Percentiles rank a stretch among this genome's conserved stretches.
These are phyloP conservation scores for Coffea canephora DNA, from an alignment of 257 asterid species.

Conservation along the genomic window DNA sequence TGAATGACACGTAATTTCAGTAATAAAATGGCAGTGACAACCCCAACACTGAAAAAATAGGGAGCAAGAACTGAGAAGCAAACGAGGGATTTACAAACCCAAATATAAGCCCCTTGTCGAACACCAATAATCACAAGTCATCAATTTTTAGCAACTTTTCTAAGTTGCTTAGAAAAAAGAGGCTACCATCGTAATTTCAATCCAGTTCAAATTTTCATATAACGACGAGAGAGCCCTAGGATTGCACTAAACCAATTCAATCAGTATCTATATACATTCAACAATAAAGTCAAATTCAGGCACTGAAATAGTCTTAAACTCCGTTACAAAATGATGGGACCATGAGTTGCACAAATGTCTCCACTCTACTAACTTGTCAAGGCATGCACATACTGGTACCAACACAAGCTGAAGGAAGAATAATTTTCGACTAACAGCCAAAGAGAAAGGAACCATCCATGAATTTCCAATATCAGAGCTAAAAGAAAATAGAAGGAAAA, in stretches of 20 bases:
- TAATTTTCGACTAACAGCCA: neutral
- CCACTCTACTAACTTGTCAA: neutral
- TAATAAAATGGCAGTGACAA: too few relatives aligned
- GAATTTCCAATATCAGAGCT: constrained; percentile 1
- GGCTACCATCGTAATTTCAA: neutral
- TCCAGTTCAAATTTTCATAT: neutral
- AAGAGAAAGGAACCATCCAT: neutral
- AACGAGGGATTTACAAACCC: neutral
- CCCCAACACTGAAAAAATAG: neutral
- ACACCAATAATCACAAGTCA: neutral
- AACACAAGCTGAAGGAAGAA: neutral
- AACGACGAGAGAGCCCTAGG: neutral
- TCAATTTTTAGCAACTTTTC: neutral
- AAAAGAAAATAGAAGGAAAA: neutral
- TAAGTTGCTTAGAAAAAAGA: neutral
- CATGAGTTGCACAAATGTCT: neutral
- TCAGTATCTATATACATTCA: neutral
- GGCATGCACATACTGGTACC: neutral
- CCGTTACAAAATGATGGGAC: neutral
- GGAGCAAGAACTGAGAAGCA: neutral
- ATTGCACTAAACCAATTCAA: neutral
- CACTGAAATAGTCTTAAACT: neutral
- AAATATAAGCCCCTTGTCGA: neutral
- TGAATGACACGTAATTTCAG: neutral
- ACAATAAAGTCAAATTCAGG: neutral